These are phyloP conservation scores for Naganishia vaughanmartiniae DNA, from an alignment of 768 basidiomycete species.

Conservation along the genomic window DNA sequence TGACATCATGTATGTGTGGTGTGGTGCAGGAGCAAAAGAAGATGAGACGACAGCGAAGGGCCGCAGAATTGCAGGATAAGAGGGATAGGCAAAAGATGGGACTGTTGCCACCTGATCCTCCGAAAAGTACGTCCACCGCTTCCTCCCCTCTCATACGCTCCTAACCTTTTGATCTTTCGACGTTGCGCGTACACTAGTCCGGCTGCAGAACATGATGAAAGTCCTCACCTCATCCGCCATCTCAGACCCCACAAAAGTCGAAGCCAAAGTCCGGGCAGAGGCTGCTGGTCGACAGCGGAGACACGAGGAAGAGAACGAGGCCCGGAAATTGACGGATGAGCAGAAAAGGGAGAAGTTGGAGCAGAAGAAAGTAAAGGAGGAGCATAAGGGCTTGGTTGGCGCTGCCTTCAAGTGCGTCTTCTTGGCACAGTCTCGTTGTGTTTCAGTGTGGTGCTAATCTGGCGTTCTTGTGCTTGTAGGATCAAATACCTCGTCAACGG, in stretches of 20 bases:
- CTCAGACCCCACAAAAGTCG: constrained; percentile 94
- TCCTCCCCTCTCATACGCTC: constrained; percentile 1
- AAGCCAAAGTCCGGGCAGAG: constrained; percentile 89
- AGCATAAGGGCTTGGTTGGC: constrained; percentile 76
- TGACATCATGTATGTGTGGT: not conserved
- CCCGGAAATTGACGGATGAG: constrained; percentile 87
- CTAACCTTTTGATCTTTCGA: not conserved
- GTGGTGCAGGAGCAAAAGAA: constrained; percentile 82
- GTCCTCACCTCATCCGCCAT: constrained; percentile 94
- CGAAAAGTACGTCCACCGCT: constrained; percentile 74
- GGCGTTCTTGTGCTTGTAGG: constrained; percentile 54
- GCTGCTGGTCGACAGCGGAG: constrained; percentile 82
- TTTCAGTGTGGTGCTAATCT: not conserved
- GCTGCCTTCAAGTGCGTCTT: constrained; percentile 85
- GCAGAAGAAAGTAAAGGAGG: constrained; percentile 78
- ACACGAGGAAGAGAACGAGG: constrained; percentile 90
- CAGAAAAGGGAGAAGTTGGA: constrained; percentile 83
- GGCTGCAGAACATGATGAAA: constrained; percentile 92
- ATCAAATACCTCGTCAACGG: constrained; percentile 85
- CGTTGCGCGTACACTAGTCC: constrained; percentile 59
- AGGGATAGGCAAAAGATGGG: constrained; percentile 95
- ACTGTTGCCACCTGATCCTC: constrained; percentile 85
- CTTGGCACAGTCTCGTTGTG: not conserved
- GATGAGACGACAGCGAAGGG: constrained; percentile 82
- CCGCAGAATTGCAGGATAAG: constrained; percentile 88